Evolutionary conservation across 345 rosid genomes (phyloP), one percentile per base, ranked within the genome.

Genomic region (Gossypium thurberi): DNA sequence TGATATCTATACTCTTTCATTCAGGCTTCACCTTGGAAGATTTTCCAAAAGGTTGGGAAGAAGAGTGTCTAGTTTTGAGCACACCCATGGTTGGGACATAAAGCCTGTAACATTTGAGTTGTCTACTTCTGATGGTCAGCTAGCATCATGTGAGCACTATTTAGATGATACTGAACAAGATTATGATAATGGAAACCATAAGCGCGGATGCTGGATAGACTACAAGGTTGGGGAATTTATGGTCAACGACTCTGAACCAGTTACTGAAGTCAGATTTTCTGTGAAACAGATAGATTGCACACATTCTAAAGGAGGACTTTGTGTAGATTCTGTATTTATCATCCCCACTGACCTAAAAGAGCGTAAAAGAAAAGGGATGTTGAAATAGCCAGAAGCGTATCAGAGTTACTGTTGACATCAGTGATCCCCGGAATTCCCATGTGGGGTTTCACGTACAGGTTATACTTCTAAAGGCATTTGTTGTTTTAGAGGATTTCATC

Each of bases 221-320:
- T 90, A 92, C 78, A 86, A 79, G 75, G 94, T 88, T 12, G 97
- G 98, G 25, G 94, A 94, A 69, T 92, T 92, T 80, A 40, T 76
- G 9, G 97, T 94, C 17, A 82, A 46, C 6, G 81, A 85, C 66
- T 78, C 95, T 6, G 89, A 89, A 69, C 86, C 93, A 18, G 68
- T 81, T 11, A 86, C 89, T 0, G 97, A 90, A 71, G 90, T 94
- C 61, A 82, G 82, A 50, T 94, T 90, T 82, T 92, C 97, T 13
- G 86, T 94, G 94, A 94, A 89, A 82, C 98, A 92, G 90, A 92
- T 92, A 37, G 98, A 90, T 63, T 94, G 98, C 81, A 94, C 97
- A 0, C 98, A 92, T 73, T 94, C 97, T 0, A 92, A 92, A 83
- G 97, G 97, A 0, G 97, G 98, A 71, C 81, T 94, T 66, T 94